These are phyloP conservation scores for Striga asiatica DNA, from an alignment of 257 asterid species.

Conservation along the genomic window DNA sequence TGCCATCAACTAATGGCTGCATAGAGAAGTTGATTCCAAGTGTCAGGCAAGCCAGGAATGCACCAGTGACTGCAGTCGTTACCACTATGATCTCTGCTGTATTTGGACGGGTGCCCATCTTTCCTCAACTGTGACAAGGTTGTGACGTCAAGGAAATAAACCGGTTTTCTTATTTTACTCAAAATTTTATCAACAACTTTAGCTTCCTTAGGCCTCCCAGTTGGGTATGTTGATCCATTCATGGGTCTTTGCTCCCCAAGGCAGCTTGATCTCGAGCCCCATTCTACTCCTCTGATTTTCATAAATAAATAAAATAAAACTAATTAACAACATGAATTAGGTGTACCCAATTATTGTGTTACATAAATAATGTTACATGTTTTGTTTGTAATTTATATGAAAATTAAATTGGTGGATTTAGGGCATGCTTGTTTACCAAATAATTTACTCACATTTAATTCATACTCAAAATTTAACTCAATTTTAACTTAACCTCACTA, in stretches of 20 bases:
- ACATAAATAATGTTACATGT: too few species aligned
- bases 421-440: too few species aligned
- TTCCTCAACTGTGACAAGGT: slow-evolving; percentile 33
- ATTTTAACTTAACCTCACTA: too few species aligned
- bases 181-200: slow-evolving; percentile 24
- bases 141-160: slow-evolving; percentile 43
- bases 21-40: slow-evolving; percentile 57
- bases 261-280: slow-evolving; percentile 20
- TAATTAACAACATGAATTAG: too few species aligned
- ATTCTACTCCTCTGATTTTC: slow-evolving; percentile 14
- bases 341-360: too few species aligned
- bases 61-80: slow-evolving; percentile 60
- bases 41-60: slow-evolving; percentile 57
- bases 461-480: too few species aligned
- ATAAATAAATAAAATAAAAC: too few species aligned
- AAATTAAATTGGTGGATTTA: too few species aligned
- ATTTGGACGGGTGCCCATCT: slow-evolving; percentile 57
- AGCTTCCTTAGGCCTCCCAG: slow-evolving; percentile 17
- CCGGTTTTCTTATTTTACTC: slow-evolving; percentile 24
- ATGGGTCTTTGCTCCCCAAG: slow-evolving; percentile 18
- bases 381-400: too few species aligned
- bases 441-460: too few species aligned
- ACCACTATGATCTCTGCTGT: slow-evolving; percentile 27
- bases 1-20: slow-evolving; percentile 28
- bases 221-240: slow-evolving; percentile 26